Percentiles rank a stretch among this genome's conserved stretches.
Evolutionary conservation across 495 filamentous ascomycete species (phyloP).

Genomic region (Zalerion maritima): DNA sequence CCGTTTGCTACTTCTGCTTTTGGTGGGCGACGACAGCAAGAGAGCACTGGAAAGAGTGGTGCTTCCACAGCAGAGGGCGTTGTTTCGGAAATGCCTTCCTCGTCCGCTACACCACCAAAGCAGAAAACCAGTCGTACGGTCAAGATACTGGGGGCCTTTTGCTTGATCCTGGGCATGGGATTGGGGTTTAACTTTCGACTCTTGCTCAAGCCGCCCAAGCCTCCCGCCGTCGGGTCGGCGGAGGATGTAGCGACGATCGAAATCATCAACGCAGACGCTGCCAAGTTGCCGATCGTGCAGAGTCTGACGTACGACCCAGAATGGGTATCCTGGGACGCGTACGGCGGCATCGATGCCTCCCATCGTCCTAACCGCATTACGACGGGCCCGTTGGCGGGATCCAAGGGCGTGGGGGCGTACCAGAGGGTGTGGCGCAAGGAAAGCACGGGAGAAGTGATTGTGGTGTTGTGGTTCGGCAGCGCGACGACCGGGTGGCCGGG

Average conservation of each 20-base stretch:
- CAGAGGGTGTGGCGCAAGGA: slow-evolving; percentile 32
- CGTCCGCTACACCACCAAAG: too few relatives aligned
- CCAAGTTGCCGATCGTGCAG: slow-evolving; percentile 37
- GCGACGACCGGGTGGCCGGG: slow-evolving; percentile 59
- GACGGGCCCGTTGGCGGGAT: slow-evolving; percentile 26
- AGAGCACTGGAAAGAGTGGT: too few relatives aligned
- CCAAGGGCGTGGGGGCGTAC: slow-evolving; percentile 30
- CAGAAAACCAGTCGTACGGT: too few relatives aligned
- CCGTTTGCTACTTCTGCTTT: too few relatives aligned
- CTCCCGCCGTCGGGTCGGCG: slow-evolving; percentile 15
- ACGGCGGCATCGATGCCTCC: slow-evolving; percentile 23
- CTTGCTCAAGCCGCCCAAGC: slow-evolving; percentile 22
- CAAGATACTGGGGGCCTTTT: too few relatives aligned
- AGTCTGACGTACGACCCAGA: slow-evolving; percentile 34
- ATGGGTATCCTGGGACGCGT: slow-evolving; percentile 42
- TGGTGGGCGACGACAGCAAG: too few relatives aligned
- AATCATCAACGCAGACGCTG: slow-evolving; percentile 17
- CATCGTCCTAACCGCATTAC: slow-evolving; percentile 23
- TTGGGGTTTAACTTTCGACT: slow-evolving; percentile 17
- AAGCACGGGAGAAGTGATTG: slow-evolving; percentile 24
- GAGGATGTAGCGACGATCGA: slow-evolving; percentile 19
- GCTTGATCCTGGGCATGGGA: slow-evolving; percentile 22
- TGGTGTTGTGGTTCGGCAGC: slow-evolving; percentile 48
- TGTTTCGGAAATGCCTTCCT: too few relatives aligned
- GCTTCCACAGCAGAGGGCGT: too few relatives aligned